Conservation (phyloP, 2,329 filamentous ascomycete genomes). For the Arthrobotrys musiformis region DNA sequence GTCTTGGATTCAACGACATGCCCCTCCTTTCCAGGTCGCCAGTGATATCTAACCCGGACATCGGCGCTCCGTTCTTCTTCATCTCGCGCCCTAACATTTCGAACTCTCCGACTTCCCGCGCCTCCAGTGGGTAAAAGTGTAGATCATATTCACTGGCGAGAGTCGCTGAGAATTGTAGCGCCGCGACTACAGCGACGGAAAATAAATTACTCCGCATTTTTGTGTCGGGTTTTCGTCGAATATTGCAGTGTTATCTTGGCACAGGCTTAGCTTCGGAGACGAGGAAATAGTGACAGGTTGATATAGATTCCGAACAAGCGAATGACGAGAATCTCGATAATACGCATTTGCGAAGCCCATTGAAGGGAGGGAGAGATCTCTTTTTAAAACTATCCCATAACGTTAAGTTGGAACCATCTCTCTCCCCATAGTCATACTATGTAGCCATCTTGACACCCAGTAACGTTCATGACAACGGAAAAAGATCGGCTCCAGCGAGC, state of each 20-base stretch:
- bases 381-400: slow-evolving; percentile 47
- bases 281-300: not conserved
- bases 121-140: slow-evolving; percentile 43
- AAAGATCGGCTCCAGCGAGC: slow-evolving; percentile 10
- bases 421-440: not conserved
- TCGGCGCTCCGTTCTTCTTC: slow-evolving; percentile 24
- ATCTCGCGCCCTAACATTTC: slow-evolving; percentile 44
- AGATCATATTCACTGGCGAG: slow-evolving; percentile 21
- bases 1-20: slow-evolving; percentile 40
- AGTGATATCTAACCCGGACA: slow-evolving; percentile 46
- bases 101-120: slow-evolving; percentile 29
- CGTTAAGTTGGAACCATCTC: slow-evolving; percentile 27
- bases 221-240: not conserved
- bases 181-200: slow-evolving; percentile 32
- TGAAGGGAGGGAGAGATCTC: not conserved
- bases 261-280: slow-evolving; percentile 2
- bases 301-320: slow-evolving; percentile 9
- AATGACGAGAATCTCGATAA: slow-evolving; percentile 8
- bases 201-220: slow-evolving; percentile 34
- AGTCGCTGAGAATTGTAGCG: slow-evolving; percentile 26
- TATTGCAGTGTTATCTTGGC: not conserved
- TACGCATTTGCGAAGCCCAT: not conserved
- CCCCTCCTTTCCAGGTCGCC: slow-evolving; percentile 29
- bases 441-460: not conserved
- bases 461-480: slow-evolving; percentile 1